Evolutionary conservation across 805 yeast genomes (phyloP), one percentile per base, ranked within the genome.

Genomic region (Yamadazyma takamatsuzukensis): DNA sequence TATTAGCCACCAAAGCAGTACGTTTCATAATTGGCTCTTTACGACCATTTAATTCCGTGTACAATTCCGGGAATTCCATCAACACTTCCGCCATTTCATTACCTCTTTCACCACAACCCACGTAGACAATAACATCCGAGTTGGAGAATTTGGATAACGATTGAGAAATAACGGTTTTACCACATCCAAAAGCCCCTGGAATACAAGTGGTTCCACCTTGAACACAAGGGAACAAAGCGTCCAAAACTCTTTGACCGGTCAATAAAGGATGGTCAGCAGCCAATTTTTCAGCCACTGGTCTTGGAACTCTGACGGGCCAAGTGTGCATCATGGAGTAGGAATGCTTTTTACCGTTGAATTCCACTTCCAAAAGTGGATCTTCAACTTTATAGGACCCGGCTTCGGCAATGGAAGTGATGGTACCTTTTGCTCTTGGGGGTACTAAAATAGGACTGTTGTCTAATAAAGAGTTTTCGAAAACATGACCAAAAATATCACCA

Each of bases 141-240:
- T 93, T 93, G 39, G 98, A 93, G 68, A 80, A 93, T 64, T 93
- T 93, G 45, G 97, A 90, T 59, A 93, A 73, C 1, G 97, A 87
- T 70, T 90, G 98, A 18, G 98, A 90, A 59, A 90, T 90, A 53
- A 90, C 98, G 9, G 98, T 90, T 62, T 89, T 93, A 65, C 99
- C 99, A 68, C 97, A 93, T 45, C 99, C 99, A 53, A 93, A 93
- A 44, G 99, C 99, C 69, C 99, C 99, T 29, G 99, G 99, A 61
- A 93, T 93, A 83, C 98, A 94, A 21, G 99, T 93, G 24, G 99
- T 93, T 72, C 99, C 99, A 70, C 99, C 99, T 73, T 93, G 98
- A 51, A 93, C 99, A 78, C 95, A 84, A 29, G 99, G 99, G 76
- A 93, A 93, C 45, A 93, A 76, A 18, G 98, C 82, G 66, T 93